Evolutionary conservation across 2,329 filamentous ascomycete species (phyloP).

Genomic region (Cadophora sp.): DNA sequence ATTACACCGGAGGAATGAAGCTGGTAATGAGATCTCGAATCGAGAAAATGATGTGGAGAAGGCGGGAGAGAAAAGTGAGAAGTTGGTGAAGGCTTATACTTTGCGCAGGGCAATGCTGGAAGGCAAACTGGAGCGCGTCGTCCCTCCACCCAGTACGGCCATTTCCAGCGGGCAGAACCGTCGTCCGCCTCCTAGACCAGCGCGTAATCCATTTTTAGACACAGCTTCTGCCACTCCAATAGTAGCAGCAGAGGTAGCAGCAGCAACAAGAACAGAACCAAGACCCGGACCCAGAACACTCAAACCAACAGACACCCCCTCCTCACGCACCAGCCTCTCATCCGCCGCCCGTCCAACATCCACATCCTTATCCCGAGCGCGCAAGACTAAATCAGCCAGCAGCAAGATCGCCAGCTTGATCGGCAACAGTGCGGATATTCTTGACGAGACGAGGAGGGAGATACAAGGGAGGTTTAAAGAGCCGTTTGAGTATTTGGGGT

Average conservation of each 20-base stretch:
- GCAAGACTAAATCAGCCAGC: slow-evolving; percentile 17
- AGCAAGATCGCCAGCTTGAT: slow-evolving; percentile 26
- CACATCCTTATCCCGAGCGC: background rate
- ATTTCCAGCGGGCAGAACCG: background rate
- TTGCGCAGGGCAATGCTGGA: slow-evolving; percentile 22
- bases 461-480: slow-evolving; percentile 25
- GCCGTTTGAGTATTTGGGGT: slow-evolving; percentile 25
- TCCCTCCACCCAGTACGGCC: slow-evolving; percentile 11
- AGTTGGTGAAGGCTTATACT: slow-evolving; percentile 12
- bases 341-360: background rate
- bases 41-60: background rate
- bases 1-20: background rate
- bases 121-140: slow-evolving; percentile 26
- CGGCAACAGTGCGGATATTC: slow-evolving; percentile 19
- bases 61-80: background rate
- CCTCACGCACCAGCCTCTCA: background rate
- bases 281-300: background rate
- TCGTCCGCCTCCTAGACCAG: slow-evolving; percentile 5
- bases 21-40: background rate
- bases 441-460: slow-evolving; percentile 29
- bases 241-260: too few species aligned
- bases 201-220: background rate
- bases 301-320: background rate
- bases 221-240: background rate
- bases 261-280: too few species aligned